Base-by-base conservation (phyloP, 1,139 yeast genomes). In the Debaryomyces nepalensis region DNA sequence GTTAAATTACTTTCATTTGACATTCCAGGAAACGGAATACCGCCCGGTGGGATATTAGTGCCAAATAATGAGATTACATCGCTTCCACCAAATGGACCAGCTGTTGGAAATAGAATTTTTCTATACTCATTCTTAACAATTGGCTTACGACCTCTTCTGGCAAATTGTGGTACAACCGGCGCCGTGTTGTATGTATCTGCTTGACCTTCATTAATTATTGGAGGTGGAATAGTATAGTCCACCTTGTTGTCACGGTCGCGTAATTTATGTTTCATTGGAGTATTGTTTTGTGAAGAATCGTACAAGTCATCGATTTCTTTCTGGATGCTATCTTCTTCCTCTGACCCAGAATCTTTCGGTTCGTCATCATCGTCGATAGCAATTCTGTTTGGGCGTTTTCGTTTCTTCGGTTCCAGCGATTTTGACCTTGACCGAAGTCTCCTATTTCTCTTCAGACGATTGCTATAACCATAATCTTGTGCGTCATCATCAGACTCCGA, bases 81-180 rank as follows among this genome's bases (percentile, higher is more conserved):
- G 49, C 90, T 84, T 22, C 98, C 98, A 20, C 97, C 97, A 70
- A 93, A 93, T 2, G 98, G 96, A 0, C 98, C 97, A n/a, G 90
- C 88, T 0, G 96, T 89, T n/a, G 97, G 96, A 55, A 85, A 88
- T 35, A 89, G 66, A 33, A 93, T 75, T 55, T 87, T 76, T 39
- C 86, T 61, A 47, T 67, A 69, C 27, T 77, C 76, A 36, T 69
- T 72, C 51, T 73, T 79, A 26, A 52, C 55, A 4, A 66, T 54
- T 5, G 66, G 58, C 40, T 62, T 60, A n/a, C 70, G 59, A 19
- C 70, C 59, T 47, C 60, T 56, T 12, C 52, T 49, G 4, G 42
- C 36, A 15, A 45, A 47, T n/a, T 51, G 39, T 4, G 51, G 48
- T 20, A 51, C 39, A 10, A 55, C 47, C 1, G 63, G 54, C 3